Base-by-base conservation (phyloP, 441 rosid species). In the Biscutella laevigata region DNA sequence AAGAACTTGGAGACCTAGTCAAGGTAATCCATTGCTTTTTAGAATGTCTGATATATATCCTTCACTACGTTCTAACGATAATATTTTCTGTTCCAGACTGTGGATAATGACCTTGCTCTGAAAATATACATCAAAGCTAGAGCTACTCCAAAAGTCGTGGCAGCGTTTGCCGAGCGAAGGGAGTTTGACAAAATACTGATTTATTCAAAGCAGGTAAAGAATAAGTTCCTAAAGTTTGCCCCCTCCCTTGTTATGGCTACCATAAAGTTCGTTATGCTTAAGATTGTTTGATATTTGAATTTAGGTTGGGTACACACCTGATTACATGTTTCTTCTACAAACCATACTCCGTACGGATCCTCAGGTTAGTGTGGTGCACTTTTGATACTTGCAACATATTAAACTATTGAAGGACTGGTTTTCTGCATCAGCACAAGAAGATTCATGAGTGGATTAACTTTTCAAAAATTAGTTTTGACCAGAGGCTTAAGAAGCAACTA, bases 1-100 rank as follows among this genome's bases (percentile, higher is more conserved):
- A 94, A 76, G 99, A 94, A 53, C 94, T 94, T 69, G 99, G 99
- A 48, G 99, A 94, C 73, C 98, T 94, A 68, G 99, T 90, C 63
- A 94, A 94, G 90, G 99, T 90, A 73, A 47, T 75, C 36, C 15
- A 26, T 59, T 45, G 15, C 53, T 44, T 33, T 53, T 51, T 38
- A 19, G 20, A 46, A 35, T 25, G 24, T 46, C 33, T 40, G 15
- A 38, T 56, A 17, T 20, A 17, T 19, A 51, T 42, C 36, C 7
- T 7, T 27, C 45, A 44, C 25, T 30, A 26, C 44, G 32, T 5
- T 34, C 34, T 45, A 19, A 53, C 56, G 36, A 21, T 30, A 25
- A 15, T 11, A 42, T 56, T 68, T 57, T 44, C 16, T 60, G 50
- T 39, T 81, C 64, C 67, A 94, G 99, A 94, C 99, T 40, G 99